Percentiles rank a stretch among this genome's conserved stretches.
phyloP scores from a whole-genome alignment of 2,329 filamentous ascomycete genomes.

The Daldinia eschscholtzii region DNA sequence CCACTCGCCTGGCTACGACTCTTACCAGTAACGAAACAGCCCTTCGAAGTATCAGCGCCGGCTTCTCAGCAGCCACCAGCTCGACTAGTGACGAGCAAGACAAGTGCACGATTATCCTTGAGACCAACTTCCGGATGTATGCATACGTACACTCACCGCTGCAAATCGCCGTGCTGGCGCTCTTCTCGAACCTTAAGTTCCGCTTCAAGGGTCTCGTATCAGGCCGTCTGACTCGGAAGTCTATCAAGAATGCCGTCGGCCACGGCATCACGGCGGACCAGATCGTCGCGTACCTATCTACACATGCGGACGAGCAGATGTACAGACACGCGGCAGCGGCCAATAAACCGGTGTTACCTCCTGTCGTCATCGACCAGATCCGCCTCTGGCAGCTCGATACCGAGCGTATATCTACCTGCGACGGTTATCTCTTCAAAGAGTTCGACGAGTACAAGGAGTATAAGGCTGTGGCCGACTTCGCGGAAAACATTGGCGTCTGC shows the following conservation, averaged over 20 bases:
- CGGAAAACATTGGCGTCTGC: constrained; percentile 89
- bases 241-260: constrained; percentile 86
- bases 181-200: constrained; percentile 89
- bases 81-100: constrained; percentile 56
- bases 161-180: constrained; percentile 91
- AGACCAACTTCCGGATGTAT: constrained; percentile 98
- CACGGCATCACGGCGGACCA: constrained; percentile 95
- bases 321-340: constrained; percentile 71
- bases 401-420: constrained; percentile 87
- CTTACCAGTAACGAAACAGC: constrained; percentile 81
- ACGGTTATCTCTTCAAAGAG: constrained; percentile 90
- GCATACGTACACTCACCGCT: constrained; percentile 95
- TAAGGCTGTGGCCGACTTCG: constrained; percentile 78
- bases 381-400: constrained; percentile 97
- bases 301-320: constrained; percentile 96
- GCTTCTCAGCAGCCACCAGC: constrained; percentile 73
- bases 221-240: constrained; percentile 88
- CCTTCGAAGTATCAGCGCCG: constrained; percentile 76
- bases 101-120: constrained; percentile 91
- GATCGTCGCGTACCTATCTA: constrained; percentile 91
- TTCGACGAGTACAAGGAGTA: constrained; percentile 81
- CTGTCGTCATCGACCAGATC: constrained; percentile 97
- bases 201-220: constrained; percentile 96
- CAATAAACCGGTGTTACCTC: constrained; percentile 82
- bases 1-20: constrained; percentile 92